Evolutionary conservation across 2,329 filamentous ascomycete genomes (phyloP).

Genomic region (Tolypocladium guangdongense): DNA sequence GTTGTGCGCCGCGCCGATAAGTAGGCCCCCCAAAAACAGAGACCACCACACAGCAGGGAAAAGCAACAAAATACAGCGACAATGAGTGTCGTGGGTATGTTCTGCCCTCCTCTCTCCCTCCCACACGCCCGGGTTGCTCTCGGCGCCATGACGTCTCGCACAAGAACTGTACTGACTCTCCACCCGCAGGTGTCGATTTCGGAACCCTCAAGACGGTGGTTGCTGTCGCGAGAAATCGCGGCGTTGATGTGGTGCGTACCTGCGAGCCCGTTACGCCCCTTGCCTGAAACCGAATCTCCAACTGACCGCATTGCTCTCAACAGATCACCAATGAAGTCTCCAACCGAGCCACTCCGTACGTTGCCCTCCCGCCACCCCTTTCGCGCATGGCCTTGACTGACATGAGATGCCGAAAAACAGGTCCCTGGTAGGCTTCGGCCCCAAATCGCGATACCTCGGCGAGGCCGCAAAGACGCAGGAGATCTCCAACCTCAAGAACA

Average conservation of each 20-base stretch:
- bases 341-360: constrained; percentile 95
- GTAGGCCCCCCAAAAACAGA: background rate
- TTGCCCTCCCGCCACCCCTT: constrained; percentile 16
- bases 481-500: constrained; percentile 99
- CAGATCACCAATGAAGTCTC: constrained; percentile 99
- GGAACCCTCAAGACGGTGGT: constrained; percentile 95
- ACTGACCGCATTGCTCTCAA: background rate
- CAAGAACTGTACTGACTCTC: constrained; percentile 7
- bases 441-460: constrained; percentile 87
- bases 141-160: background rate
- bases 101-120: background rate
- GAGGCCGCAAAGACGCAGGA: constrained; percentile 97
- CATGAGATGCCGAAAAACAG: constrained; percentile 28
- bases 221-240: constrained; percentile 94
- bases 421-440: constrained; percentile 88
- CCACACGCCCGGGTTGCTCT: background rate
- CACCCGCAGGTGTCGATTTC: constrained; percentile 72
- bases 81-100: constrained; percentile 47
- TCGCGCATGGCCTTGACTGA: background rate
- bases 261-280: background rate
- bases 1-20: background rate
- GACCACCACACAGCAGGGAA: constrained; percentile 6
- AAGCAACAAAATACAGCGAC: constrained; percentile 20
- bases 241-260: constrained; percentile 90
- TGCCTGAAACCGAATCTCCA: background rate